A percentile compares a stretch with the other conserved stretches of the same genome.
These are phyloP conservation scores for Termitomyces sp. DNA, from an alignment of 768 basidiomycete genomes.

Conservation along the genomic window DNA sequence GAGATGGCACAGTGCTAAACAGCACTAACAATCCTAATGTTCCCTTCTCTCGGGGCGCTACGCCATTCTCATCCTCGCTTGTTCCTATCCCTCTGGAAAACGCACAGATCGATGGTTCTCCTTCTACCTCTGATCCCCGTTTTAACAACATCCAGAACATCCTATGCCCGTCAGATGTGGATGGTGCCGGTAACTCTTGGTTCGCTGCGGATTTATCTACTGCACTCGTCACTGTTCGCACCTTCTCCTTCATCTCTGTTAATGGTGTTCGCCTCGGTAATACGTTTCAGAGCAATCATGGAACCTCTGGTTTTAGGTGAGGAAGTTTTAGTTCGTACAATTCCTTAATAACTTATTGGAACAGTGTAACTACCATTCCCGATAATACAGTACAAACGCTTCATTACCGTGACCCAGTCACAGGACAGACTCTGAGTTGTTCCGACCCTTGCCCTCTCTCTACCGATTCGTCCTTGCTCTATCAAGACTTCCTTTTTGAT, in stretches of 20 bases:
- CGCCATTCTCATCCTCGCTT: constrained; percentile 85
- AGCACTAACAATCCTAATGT: constrained; percentile 82
- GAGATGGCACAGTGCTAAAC: constrained; percentile 42
- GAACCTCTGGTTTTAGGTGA: constrained; percentile 87
- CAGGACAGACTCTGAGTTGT: constrained; percentile 75
- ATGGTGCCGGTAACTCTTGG: constrained; percentile 82
- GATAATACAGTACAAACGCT: constrained; percentile 79
- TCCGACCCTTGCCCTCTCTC: constrained; percentile 74
- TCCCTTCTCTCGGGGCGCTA: constrained; percentile 75
- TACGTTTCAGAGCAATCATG: constrained; percentile 74
- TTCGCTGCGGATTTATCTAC: constrained; percentile 65
- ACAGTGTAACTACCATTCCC: constrained; percentile 81
- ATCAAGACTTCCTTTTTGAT: constrained; percentile 91
- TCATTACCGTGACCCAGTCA: constrained; percentile 70
- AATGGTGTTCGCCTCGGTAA: constrained; percentile 88
- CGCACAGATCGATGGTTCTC: constrained; percentile 51
- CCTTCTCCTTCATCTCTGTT: constrained; percentile 68
- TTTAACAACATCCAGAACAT: constrained; percentile 64
- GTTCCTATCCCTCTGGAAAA: constrained; percentile 70
- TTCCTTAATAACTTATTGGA: constrained; percentile 6
- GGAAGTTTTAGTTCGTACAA: constrained; percentile 14
- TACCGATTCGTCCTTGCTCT: constrained; percentile 68
- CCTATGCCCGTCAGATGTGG: constrained; percentile 82
- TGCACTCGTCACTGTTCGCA: constrained; percentile 72
- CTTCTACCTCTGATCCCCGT: constrained; percentile 53